Percentiles rank a stretch among this genome's conserved stretches.
phyloP scores from a whole-genome alignment of 352 stramenopile genomes.

The Phytopythium mirpurense region DNA sequence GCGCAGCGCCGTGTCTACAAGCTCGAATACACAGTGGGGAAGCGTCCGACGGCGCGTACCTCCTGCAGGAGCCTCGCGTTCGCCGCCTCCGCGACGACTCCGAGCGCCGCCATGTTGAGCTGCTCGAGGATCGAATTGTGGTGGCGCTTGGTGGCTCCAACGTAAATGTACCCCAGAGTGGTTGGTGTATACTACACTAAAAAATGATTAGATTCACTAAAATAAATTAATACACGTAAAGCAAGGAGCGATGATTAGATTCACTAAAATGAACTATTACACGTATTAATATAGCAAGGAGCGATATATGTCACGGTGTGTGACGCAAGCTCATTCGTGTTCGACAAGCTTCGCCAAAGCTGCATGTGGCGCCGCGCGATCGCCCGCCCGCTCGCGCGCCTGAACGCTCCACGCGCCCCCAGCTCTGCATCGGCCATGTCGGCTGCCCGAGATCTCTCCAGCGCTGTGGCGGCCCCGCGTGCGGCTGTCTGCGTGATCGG shows the following conservation, averaged over 20 bases:
- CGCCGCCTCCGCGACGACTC: conserved; percentile 30
- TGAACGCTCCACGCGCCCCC: not conserved
- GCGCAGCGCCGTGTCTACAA: not conserved
- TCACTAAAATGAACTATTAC: too few relatives aligned
- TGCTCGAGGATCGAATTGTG: not conserved
- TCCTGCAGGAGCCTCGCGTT: conserved; percentile 62
- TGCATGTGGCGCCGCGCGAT: conserved; percentile 5
- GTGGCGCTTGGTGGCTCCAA: not conserved
- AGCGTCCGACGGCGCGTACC: conserved; percentile 13
- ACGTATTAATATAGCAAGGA: too few relatives aligned
- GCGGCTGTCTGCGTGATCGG: conserved; percentile 77
- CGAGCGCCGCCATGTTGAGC: conserved; percentile 14
- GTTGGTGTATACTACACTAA: not conserved
- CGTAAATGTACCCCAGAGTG: too few relatives aligned
- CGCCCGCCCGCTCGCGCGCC: conserved; percentile 1
- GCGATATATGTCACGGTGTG: not conserved
- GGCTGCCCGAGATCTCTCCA: not conserved
- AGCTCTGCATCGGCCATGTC: not conserved
- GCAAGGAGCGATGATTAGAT: too few relatives aligned
- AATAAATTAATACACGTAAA: too few relatives aligned
- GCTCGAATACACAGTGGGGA: not conserved
- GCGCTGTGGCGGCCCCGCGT: conserved; percentile 22
- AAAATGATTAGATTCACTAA: too few relatives aligned
- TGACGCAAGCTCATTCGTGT: not conserved
- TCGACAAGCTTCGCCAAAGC: not conserved